phyloP scores from a whole-genome alignment of 148 eudicot genomes.

The Fallopia convolvulus region DNA sequence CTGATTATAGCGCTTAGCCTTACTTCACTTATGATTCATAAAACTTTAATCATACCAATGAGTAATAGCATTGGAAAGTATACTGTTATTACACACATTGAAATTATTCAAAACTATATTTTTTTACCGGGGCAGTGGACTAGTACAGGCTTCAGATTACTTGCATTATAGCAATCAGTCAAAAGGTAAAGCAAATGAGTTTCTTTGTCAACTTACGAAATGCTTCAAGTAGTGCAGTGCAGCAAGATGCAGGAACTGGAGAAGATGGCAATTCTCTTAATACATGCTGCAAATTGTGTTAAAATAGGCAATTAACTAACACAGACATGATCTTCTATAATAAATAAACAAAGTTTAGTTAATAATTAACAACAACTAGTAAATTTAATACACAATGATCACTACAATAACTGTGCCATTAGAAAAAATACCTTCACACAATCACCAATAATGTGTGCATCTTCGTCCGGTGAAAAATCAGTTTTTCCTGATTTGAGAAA shows the following conservation, averaged over 20 bases:
- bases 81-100: no score
- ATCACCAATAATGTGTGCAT: constrained; percentile 85
- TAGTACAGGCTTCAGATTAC: background rate
- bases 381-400: background rate
- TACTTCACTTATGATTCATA: background rate
- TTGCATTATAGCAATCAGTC: background rate
- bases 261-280: constrained; percentile 91
- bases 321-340: background rate
- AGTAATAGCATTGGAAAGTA: no score
- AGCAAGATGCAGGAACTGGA: constrained; percentile 98
- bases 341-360: background rate
- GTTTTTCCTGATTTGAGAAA: constrained; percentile 50
- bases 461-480: constrained; percentile 75
- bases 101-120: no score
- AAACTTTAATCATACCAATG: no score
- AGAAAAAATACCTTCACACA: constrained; percentile 64
- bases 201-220: constrained; percentile 55
- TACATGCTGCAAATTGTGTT: constrained; percentile 43
- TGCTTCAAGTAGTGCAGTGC: constrained; percentile 91
- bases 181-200: background rate
- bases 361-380: background rate
- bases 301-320: background rate
- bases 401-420: background rate
- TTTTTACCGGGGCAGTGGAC: no score
- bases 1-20: background rate